Base-by-base conservation (phyloP, 768 basidiomycete genomes). In the Pulveroboletus sp. region DNA sequence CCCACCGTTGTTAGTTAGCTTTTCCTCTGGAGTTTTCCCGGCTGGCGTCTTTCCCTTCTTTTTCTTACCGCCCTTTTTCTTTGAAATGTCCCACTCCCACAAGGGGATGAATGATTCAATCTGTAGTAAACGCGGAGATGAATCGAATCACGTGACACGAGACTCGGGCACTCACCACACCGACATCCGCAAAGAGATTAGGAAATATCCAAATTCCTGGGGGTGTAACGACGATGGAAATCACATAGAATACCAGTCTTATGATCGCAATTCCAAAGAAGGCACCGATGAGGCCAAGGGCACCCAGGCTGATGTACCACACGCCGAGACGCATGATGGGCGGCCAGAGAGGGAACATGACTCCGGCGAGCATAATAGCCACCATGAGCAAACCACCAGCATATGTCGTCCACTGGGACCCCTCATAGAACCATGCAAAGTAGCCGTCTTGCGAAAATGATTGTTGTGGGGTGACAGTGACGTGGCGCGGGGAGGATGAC, bases 291-390 rank as follows among this genome's bases (percentile, higher is more conserved):
- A 98, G 76, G 28, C 88, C 89, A 37, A 99, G 77, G 71, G 93
- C 84, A 40, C 72, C 87, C 50, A 97, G 84, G 58, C 86, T 89
- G 56, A 99, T 75, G 69, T 99, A 99, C 87, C 89, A 97, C 49
- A 94, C 95, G 32, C 95, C 94, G 28, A 94, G 73, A 13, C 95
- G 81, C 80, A 99, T 82, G 60, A 82, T 83, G 43, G 87, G 82
- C 2, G 96, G 96, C 96, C 96, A 99, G 14, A 99, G 78, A 4
- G 96, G 96, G 82, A 96, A 99, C 93, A 99, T 96, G 63, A 97
- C 94, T 2, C 90, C 94, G 5, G 88, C 93, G 38, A 99, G 84
- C 76, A 98, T 92, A 64, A 97, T 75, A 37, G 77, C 81, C 51
- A 98, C 93, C 90, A 99, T 93, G 27, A 83, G 82, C 11, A 88